These are phyloP conservation scores for Avena atlantica DNA, from an alignment of 176 grass and related monocot species.

Conservation along the genomic window DNA sequence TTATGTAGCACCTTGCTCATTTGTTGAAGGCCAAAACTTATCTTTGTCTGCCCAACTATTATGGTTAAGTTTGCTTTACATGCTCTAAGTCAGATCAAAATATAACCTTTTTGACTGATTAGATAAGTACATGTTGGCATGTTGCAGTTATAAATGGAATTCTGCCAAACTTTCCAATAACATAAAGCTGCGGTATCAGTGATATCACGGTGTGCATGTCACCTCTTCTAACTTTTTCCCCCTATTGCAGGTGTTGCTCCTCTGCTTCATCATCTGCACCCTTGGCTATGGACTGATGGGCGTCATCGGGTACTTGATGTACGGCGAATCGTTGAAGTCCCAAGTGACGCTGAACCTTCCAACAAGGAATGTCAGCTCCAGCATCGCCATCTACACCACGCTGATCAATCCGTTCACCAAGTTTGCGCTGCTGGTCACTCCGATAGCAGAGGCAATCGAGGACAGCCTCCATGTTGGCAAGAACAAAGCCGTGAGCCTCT, in stretches of 20 bases:
- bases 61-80: not conserved
- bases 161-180: slow-evolving; percentile 32
- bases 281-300: slow-evolving; percentile 72
- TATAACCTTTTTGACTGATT: slow-evolving; percentile 31
- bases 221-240: not conserved
- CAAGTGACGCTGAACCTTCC: slow-evolving; percentile 87
- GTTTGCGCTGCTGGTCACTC: slow-evolving; percentile 52
- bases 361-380: slow-evolving; percentile 50
- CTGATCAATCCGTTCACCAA: slow-evolving; percentile 86
- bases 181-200: slow-evolving; percentile 19
- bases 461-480: slow-evolving; percentile 56
- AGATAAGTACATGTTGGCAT: not conserved
- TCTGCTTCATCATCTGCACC: slow-evolving; percentile 71
- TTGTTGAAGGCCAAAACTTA: slow-evolving; percentile 7
- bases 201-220: not conserved
- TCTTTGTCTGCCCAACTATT: not conserved
- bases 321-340: slow-evolving; percentile 61
- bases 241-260: slow-evolving; percentile 60
- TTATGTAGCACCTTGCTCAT: not conserved
- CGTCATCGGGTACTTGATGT: slow-evolving; percentile 85
- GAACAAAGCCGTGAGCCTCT: slow-evolving; percentile 33
- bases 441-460: slow-evolving; percentile 72
- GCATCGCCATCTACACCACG: slow-evolving; percentile 82
- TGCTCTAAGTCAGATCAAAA: not conserved
- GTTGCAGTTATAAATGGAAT: not conserved